Evolutionary conservation across 352 stramenopile species (phyloP), one percentile per base, ranked within the genome.

Genomic region (Globisporangium lucens): DNA sequence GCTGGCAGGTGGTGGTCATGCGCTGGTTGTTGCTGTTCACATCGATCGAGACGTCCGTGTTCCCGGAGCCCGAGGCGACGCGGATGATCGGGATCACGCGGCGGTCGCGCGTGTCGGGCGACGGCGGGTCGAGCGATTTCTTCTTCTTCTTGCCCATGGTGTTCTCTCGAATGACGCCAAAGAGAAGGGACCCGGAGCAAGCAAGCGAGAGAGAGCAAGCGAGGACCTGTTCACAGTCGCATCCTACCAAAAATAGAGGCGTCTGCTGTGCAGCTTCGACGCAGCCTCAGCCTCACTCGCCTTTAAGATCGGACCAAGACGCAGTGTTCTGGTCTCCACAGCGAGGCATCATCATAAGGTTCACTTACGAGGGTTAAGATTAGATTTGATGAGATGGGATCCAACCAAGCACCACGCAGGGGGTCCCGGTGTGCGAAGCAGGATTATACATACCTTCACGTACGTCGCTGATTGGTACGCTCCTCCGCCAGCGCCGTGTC

Each of bases 121-220:
- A 15, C 55, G 41, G 41, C 7, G 17, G 13, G 29, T 47, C 56
- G 38, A 52, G 8, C 3, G 9, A 43, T 56, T 71, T 71, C 59
- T 71, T 70, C 65, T 70, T 70, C 57, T 69, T 69, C 46, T 57
- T 63, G 46, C 49, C 20, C 63, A 52, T 51, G 29, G 15, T 29
- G 17, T 49, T 52, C 63, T 63, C 38, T 38, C 7, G 27, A 63
- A 68, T 57, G 41, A 24, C 24, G 24, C 10, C 52, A 36, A 24
- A 22, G 41, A 49, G 41, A 20, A 49, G 15, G 5, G 15, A 47
- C 4, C 12, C 4, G 22, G 52, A 35, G 52, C 38, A 13, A 30
- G 41, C 15, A 22, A 49, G 41, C 15, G 41, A 22, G 15, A 49
- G 41, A 49, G 41, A 3, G 41, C 0, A 24, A 24, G 13, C 5